A percentile compares a stretch with the other conserved stretches of the same genome.
phyloP scores from a whole-genome alignment of 805 yeast genomes.

The Kluyveromyces wickerhamii region DNA sequence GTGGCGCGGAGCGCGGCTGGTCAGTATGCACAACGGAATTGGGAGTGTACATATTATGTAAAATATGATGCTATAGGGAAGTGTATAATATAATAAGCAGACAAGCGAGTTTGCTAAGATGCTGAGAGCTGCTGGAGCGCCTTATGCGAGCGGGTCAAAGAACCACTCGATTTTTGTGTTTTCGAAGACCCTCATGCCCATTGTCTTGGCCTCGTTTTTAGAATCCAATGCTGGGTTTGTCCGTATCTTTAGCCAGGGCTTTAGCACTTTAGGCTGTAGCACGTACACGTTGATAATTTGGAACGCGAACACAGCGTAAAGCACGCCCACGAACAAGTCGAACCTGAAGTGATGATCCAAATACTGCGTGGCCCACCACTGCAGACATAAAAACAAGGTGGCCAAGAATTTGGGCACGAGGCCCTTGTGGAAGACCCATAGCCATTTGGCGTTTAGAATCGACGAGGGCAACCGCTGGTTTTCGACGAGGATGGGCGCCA shows the following conservation, averaged over 20 bases:
- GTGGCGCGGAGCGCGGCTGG: too few relatives aligned
- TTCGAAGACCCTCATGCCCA: slow-evolving; percentile 60
- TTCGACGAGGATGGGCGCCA: too few relatives aligned
- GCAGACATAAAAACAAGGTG: slow-evolving; percentile 40
- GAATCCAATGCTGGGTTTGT: slow-evolving; percentile 34
- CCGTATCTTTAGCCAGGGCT: slow-evolving; percentile 25
- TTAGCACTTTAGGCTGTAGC: slow-evolving; percentile 31
- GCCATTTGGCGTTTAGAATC: slow-evolving; percentile 11
- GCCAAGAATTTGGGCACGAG: slow-evolving; percentile 29
- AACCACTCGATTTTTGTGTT: slow-evolving; percentile 40
- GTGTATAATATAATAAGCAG: too few relatives aligned
- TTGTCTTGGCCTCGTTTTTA: slow-evolving; percentile 37
- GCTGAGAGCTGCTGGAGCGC: not conserved
- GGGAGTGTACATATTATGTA: too few relatives aligned
- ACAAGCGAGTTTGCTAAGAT: too few relatives aligned
- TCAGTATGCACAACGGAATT: too few relatives aligned
- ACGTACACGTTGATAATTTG: slow-evolving; percentile 32
- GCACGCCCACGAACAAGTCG: slow-evolving; percentile 49
- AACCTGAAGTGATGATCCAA: slow-evolving; percentile 66
- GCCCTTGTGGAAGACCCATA: slow-evolving; percentile 21
- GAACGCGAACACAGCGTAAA: slow-evolving; percentile 42
- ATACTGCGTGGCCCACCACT: slow-evolving; percentile 73
- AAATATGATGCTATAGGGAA: too few relatives aligned
- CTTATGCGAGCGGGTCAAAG: slow-evolving; percentile 45
- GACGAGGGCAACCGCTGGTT: slow-evolving; percentile 1